These are phyloP conservation scores for Aurantiochytrium sp. DNA, from an alignment of 108 stramenopile species.

Conservation along the genomic window DNA sequence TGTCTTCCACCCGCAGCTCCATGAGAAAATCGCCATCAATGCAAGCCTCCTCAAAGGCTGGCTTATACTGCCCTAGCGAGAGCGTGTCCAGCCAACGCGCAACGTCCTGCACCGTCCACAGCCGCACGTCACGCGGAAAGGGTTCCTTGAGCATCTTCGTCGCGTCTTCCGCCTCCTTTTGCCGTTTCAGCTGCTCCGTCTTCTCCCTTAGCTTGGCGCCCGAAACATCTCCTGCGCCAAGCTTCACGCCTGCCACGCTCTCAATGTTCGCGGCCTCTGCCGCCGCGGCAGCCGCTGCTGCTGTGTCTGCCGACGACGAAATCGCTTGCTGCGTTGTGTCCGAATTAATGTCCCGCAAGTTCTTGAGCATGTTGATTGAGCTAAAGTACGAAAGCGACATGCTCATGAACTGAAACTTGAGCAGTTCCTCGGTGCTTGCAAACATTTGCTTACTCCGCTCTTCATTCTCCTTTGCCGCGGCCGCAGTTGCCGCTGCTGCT, in stretches of 20 bases:
- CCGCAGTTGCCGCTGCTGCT: constrained; percentile 49
- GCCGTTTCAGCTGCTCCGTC: constrained; percentile 19
- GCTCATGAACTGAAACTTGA: constrained; percentile 83
- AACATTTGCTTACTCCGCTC: constrained; percentile 70
- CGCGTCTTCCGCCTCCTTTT: constrained; percentile 33
- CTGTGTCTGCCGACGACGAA: constrained; percentile 45
- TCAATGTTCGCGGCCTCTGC: constrained; percentile 50
- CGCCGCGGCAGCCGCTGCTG: constrained; percentile 50
- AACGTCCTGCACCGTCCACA: constrained; percentile 74
- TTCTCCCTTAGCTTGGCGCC: constrained; percentile 21
- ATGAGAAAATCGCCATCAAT: constrained; percentile 75
- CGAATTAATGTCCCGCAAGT: constrained; percentile 54
- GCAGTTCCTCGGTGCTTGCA: constrained; percentile 71
- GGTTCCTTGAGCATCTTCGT: constrained; percentile 49
- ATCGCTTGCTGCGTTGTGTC: constrained; percentile 54
- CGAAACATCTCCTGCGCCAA: constrained; percentile 24
- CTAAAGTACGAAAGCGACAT: constrained; percentile 81
- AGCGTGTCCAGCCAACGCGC: constrained; percentile 68
- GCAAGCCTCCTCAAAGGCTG: constrained; percentile 69
- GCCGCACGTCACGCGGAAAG: constrained; percentile 49
- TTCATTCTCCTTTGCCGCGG: constrained; percentile 52
- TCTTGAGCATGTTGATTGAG: constrained; percentile 76
- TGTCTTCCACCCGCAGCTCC: constrained; percentile 73
- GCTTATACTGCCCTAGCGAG: constrained; percentile 64
- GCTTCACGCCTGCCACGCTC: constrained; percentile 27